phyloP scores from a whole-genome alignment of 169 alveolate genomes.

The Cryptosporidium tyzzeri region DNA sequence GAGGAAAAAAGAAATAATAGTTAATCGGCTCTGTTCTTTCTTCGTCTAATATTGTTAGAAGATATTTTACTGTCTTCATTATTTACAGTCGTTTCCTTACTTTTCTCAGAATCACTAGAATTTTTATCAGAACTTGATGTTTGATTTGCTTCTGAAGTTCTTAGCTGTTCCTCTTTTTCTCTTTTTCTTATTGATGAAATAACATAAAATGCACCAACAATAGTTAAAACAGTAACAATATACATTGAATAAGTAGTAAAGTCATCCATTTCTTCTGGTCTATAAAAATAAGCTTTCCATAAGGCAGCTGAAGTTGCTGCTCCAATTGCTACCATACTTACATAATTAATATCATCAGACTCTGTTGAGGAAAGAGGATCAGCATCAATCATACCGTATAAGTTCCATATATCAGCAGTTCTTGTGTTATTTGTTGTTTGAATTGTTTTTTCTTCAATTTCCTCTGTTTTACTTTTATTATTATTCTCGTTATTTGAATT shows the following conservation, averaged over 20 bases:
- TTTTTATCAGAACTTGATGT: not conserved
- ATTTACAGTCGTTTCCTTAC: not conserved
- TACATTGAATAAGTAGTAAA: conserved; percentile 72
- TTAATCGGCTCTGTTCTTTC: conserved; percentile 69
- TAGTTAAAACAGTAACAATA: conserved; percentile 57
- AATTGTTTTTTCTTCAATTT: not conserved
- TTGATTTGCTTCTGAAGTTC: not conserved
- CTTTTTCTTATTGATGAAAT: conserved; percentile 51
- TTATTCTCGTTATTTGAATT: not conserved
- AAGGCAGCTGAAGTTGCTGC: conserved; percentile 75
- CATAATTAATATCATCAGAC: conserved; percentile 49
- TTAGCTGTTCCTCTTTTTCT: conserved; percentile 22
- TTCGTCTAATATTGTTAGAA: conserved; percentile 30
- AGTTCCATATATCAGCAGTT: conserved; percentile 53
- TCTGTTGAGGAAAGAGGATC: conserved; percentile 46
- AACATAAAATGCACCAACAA: conserved; percentile 53
- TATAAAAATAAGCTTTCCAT: conserved; percentile 70
- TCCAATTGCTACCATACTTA: conserved; percentile 75
- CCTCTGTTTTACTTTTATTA: not conserved
- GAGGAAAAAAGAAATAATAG: too few relatives aligned
- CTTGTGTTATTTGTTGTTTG: conserved; percentile 9
- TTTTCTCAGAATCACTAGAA: not conserved
- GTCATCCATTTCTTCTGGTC: conserved; percentile 75
- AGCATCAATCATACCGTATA: conserved; percentile 55
- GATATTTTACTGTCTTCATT: conserved; percentile 11